Evolutionary conservation across 192 early-diverging fungal species (phyloP).

Genomic region (Rhizophlyctis rosea): DNA sequence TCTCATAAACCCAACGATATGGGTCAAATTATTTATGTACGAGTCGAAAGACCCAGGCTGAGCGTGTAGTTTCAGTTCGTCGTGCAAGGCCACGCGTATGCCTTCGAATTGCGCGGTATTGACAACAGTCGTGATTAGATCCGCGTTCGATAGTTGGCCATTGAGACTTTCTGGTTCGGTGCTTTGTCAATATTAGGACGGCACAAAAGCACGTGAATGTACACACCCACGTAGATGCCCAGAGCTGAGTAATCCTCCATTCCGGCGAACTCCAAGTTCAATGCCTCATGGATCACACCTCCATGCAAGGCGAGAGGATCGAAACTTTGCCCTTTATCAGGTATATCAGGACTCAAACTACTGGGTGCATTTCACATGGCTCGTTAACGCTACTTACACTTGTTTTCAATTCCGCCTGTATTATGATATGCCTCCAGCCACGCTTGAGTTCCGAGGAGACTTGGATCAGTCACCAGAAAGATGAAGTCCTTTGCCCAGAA

Average conservation of each 20-base stretch:
- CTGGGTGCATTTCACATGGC: not conserved
- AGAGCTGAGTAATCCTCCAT: conserved; percentile 58
- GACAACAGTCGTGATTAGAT: conserved; percentile 77
- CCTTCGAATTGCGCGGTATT: conserved; percentile 50
- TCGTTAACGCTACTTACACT: not conserved
- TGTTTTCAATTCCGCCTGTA: too few species aligned
- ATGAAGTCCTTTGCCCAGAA: conserved; percentile 94
- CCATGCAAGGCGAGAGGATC: conserved; percentile 27
- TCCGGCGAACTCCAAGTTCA: conserved; percentile 83
- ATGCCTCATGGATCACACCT: conserved; percentile 81
- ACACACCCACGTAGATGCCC: conserved; percentile 69
- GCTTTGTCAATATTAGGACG: not conserved
- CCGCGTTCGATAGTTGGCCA: conserved; percentile 89
- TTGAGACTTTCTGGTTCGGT: conserved; percentile 60
- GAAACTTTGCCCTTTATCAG: conserved; percentile 23
- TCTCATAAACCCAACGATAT: conserved; percentile 54
- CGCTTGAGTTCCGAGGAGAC: conserved; percentile 69
- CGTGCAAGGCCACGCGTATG: conserved; percentile 61
- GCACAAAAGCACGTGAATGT: not conserved
- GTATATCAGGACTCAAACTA: not conserved
- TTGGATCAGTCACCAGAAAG: conserved; percentile 79
- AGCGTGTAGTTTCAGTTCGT: conserved; percentile 27
- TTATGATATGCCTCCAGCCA: conserved; percentile 93
- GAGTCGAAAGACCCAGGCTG: conserved; percentile 10
- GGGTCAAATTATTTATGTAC: conserved; percentile 15